phyloP scores from a whole-genome alignment of 2,329 filamentous ascomycete species.

The Alternaria triticimaculans region DNA sequence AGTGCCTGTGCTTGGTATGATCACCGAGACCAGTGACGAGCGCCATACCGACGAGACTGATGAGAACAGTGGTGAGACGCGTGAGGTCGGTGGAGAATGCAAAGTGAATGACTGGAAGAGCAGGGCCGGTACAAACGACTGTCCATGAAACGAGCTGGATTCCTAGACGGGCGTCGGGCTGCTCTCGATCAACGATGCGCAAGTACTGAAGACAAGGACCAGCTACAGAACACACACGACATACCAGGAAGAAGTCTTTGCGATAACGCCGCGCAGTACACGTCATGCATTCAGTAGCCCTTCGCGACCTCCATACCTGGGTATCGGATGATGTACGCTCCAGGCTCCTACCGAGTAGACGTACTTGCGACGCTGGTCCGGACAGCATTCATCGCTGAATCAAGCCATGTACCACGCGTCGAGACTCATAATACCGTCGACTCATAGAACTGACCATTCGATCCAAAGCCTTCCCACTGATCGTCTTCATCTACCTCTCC shows the following conservation, averaged over 20 bases:
- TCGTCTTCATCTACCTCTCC: background rate
- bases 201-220: background rate
- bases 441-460: background rate
- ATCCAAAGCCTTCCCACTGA: background rate
- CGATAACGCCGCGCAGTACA: background rate
- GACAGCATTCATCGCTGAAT: background rate
- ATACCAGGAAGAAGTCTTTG: background rate
- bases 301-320: background rate
- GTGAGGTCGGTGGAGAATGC: background rate
- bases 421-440: background rate
- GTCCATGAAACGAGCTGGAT: background rate
- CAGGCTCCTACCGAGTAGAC: background rate
- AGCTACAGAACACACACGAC: too few species aligned
- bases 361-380: background rate
- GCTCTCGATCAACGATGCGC: background rate
- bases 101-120: background rate
- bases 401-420: background rate
- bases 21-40: background rate
- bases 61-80: background rate
- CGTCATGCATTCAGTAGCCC: background rate
- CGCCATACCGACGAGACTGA: background rate
- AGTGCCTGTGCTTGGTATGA: background rate
- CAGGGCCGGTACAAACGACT: background rate
- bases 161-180: background rate
- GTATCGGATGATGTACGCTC: background rate